Evolutionary conservation across 108 stramenopile species (phyloP).

Genomic region (Hondaea fermentalgiana): DNA sequence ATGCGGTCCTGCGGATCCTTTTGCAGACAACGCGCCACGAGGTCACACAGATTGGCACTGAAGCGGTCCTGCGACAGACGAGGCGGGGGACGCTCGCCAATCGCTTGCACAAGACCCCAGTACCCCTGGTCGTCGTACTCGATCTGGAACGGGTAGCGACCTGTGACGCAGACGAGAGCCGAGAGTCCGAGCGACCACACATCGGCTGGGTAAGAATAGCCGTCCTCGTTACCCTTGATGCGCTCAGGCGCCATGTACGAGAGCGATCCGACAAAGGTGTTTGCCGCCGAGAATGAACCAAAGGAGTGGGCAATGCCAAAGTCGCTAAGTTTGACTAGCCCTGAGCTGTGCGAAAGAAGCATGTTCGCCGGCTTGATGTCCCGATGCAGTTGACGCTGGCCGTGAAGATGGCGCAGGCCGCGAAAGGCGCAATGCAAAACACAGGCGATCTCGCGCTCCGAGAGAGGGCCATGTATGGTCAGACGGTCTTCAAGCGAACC

Average conservation of each 20-base stretch:
- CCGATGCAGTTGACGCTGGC: conserved; percentile 44
- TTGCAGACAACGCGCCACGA: conserved; percentile 23
- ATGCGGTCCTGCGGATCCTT: conserved; percentile 34
- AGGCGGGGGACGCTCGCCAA: not conserved
- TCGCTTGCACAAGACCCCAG: conserved; percentile 9
- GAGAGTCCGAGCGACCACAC: conserved; percentile 57
- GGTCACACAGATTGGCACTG: not conserved
- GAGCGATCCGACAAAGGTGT: conserved; percentile 55
- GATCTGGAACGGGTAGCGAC: conserved; percentile 33
- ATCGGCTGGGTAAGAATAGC: conserved; percentile 43
- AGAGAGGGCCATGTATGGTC: conserved; percentile 24
- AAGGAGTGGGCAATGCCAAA: conserved; percentile 28
- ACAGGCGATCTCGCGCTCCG: conserved; percentile 35
- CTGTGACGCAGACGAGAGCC: conserved; percentile 47
- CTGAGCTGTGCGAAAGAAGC: not conserved
- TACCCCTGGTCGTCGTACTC: not conserved
- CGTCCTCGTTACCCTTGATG: conserved; percentile 35
- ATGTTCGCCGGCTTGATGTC: conserved; percentile 61
- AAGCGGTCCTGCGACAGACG: not conserved
- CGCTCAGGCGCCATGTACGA: conserved; percentile 60
- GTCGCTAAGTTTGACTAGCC: conserved; percentile 16
- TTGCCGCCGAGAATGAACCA: conserved; percentile 24
- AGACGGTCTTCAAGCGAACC: conserved; percentile 33
- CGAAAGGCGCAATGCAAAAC: conserved; percentile 30
- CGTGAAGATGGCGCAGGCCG: conserved; percentile 46